Base-by-base conservation (phyloP, 208 protist species). In the Porcisia deanei region DNA sequence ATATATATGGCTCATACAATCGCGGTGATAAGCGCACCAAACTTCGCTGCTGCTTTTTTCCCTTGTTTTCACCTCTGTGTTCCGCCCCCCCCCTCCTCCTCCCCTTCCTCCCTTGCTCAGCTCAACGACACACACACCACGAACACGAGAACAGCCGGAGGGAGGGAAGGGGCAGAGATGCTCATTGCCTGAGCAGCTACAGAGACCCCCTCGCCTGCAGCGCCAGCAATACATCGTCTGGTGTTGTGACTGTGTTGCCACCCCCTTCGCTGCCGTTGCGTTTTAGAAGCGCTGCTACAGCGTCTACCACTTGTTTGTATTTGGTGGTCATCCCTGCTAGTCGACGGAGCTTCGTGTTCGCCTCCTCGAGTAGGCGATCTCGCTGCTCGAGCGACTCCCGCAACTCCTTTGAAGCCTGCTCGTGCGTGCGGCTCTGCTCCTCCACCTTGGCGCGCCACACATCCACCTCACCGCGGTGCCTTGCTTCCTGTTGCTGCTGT, bases 291-390 rank as follows among this genome's bases (percentile, higher is more conserved):
- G 59, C 71, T 2, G 61, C 66, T 39, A 81, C 71, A n/a, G 60
- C n/a, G 75, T 83, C 77, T 53, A 81, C 68, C 45, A 83, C 74
- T 69, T 83, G 67, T 54, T 83, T 83, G 55, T 83, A 83, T 63
- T 83, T 85, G 25, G 71, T 83, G 57, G 87, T 83, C 76, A 91
- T 88, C 18, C 83, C 85, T 25, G 83, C 90, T 34, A 94, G 76
- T 6, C 80, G 78, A n/a, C 83, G 85, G 47, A 94, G 66, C 53
- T 88, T 85, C 41, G 67, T 72, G 22, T 91, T 83, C 39, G 87
- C 83, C 78, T 88, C 81, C 71, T 92, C 84, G 60, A 79, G 52
- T 43, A 85, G 64, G n/a, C 69, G 57, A 65, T 85, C 75, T 22
- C 86, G 77, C 60, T 79, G 77, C 63, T 85, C 73, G 37, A 85